phyloP scores from a whole-genome alignment of 164 flowering plant species.

The Malania oleifera region DNA sequence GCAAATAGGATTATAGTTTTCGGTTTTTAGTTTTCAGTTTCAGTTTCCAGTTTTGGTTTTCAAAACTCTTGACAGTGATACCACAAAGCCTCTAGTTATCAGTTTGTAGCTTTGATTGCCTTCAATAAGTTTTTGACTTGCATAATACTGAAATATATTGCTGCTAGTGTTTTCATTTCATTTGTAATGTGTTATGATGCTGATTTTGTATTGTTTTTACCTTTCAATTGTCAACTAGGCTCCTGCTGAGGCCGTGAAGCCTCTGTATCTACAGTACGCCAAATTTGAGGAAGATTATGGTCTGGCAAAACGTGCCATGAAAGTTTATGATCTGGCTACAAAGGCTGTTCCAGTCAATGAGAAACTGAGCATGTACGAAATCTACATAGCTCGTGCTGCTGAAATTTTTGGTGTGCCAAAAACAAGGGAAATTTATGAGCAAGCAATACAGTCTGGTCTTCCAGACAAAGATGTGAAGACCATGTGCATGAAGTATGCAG shows the following conservation, averaged over 20 bases:
- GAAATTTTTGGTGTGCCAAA: slow-evolving; percentile 90
- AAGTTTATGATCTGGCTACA: slow-evolving; percentile 82
- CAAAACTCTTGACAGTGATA: too few species aligned
- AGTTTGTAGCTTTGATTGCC: neutral
- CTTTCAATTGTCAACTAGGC: slow-evolving; percentile 40
- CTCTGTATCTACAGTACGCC: slow-evolving; percentile 84
- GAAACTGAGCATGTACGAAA: slow-evolving; percentile 86
- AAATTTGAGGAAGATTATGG: slow-evolving; percentile 90
- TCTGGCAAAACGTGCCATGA: slow-evolving; percentile 91
- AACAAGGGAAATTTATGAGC: slow-evolving; percentile 92
- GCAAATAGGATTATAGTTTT: too few species aligned
- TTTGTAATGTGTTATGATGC: slow-evolving; percentile 5
- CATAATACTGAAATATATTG: neutral
- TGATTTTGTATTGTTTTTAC: slow-evolving; percentile 9
- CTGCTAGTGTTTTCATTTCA: neutral
- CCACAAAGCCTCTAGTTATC: neutral
- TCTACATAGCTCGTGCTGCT: slow-evolving; percentile 89
- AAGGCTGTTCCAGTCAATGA: slow-evolving; percentile 86
- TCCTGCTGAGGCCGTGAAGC: slow-evolving; percentile 82
- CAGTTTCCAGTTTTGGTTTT: too few species aligned
- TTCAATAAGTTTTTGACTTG: slow-evolving; percentile 1
- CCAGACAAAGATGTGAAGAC: slow-evolving; percentile 81
- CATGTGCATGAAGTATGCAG: slow-evolving; percentile 93
- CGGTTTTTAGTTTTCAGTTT: too few species aligned
- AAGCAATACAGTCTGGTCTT: slow-evolving; percentile 85